Evolutionary conservation across 768 basidiomycete genomes (phyloP), one percentile per base, ranked within the genome.

Genomic region (Podaxis rugospora): DNA sequence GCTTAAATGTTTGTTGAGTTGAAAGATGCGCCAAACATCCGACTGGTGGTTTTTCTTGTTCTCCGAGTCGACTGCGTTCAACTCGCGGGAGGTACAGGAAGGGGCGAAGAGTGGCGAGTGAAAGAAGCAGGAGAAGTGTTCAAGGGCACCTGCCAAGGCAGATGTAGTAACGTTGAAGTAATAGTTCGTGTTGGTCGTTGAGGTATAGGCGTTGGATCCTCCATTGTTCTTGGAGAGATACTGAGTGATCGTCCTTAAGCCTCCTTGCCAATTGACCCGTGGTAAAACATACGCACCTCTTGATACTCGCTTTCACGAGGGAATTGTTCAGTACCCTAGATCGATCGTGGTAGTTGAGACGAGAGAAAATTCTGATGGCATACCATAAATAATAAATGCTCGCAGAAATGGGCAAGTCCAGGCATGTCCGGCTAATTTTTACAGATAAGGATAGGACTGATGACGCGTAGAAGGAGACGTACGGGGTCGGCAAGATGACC

Each of bases 41-140:
- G 81, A 76, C 70, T 96, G 95, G 51, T 91, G 84, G 70, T 98
- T 99, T 78, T 97, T 96, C 77, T 93, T 93, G 79, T 98, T 89
- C 71, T 99, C 97, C 0, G 93, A 96, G 71, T 99, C 90, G 44
- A 99, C 95, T 0, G 97, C 96, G 66, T 94, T 94, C 63, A 97
- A 80, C 75, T 99, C 96, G 35, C 94, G 85, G 27, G 85, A 80
- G 0, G 93, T 95, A 69, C 93, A 92, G 3, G 89, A 91, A 0
- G 90, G 84, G 1, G 86, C 72, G 69, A 99, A 98, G 44, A 96
- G 81, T 0, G 96, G 96, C n/a, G 86, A 89, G 64, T 91, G 91
- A 75, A 99, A 98, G 77, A 99, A 98, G 0, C 80, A 83, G 25
- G 93, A 74, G 71, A 92, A 88, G 63, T 93, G 87, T 68, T 85